These are phyloP conservation scores for Coemansia sp. DNA, from an alignment of 192 early-diverging fungal species.

Conservation along the genomic window DNA sequence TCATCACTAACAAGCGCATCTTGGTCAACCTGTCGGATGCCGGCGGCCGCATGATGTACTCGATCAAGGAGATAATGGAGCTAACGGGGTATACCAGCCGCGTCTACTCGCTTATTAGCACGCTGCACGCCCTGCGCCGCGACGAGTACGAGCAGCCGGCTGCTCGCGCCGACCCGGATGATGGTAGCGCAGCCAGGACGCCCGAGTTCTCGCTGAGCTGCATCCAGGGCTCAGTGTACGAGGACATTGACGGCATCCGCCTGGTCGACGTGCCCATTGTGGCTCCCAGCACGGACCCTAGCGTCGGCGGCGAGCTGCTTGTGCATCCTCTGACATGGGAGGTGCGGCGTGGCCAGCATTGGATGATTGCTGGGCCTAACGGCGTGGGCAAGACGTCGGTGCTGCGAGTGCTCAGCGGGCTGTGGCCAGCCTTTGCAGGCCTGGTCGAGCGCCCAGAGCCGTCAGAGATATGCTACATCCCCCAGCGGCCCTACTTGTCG, in stretches of 20 bases:
- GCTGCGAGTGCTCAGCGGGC: slow-evolving; percentile 92
- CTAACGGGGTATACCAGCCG: slow-evolving; percentile 87
- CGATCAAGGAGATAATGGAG: slow-evolving; percentile 91
- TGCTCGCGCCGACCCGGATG: background rate
- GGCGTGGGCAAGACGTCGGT: slow-evolving; percentile 92
- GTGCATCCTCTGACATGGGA: slow-evolving; percentile 84
- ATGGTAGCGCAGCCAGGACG: background rate
- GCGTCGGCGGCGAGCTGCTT: slow-evolving; percentile 81
- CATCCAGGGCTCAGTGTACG: slow-evolving; percentile 33
- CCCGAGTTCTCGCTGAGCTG: slow-evolving; percentile 26
- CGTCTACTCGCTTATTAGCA: slow-evolving; percentile 84
- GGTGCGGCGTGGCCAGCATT: slow-evolving; percentile 88
- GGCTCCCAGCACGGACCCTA: slow-evolving; percentile 62
- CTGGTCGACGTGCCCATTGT: slow-evolving; percentile 92
- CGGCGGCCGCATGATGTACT: slow-evolving; percentile 96
- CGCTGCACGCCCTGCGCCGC: slow-evolving; percentile 76
- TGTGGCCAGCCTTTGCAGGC: slow-evolving; percentile 94
- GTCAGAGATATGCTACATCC: slow-evolving; percentile 94
- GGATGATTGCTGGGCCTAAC: slow-evolving; percentile 94
- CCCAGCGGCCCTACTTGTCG: slow-evolving; percentile 94
- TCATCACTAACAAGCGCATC: slow-evolving; percentile 91
- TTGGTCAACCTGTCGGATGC: slow-evolving; percentile 91
- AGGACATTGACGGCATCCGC: slow-evolving; percentile 71
- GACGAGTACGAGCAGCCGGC: slow-evolving; percentile 56
- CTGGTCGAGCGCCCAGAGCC: slow-evolving; percentile 72